Percentiles rank a stretch among this genome's conserved stretches.
Conservation (phyloP, 2,329 filamentous ascomycete species). For the Acephala macrosclerotiorum region DNA sequence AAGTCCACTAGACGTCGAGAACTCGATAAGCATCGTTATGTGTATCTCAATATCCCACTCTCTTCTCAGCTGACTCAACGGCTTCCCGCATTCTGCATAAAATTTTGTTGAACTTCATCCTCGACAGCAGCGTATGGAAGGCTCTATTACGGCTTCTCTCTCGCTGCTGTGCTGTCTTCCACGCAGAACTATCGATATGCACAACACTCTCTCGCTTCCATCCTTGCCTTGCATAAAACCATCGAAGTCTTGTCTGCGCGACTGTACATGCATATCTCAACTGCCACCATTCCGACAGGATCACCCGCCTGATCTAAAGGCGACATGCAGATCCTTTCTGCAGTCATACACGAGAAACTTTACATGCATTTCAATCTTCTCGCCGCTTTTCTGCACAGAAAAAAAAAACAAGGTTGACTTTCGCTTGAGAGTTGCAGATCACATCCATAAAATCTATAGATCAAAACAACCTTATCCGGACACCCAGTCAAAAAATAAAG, state of each 20-base stretch:
- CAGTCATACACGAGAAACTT: too few relatives aligned
- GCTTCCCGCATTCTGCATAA: neutral
- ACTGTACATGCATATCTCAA: neutral
- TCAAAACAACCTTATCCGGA: too few relatives aligned
- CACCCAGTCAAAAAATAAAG: neutral
- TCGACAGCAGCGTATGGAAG: neutral
- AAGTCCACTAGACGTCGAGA: neutral
- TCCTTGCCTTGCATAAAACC: neutral
- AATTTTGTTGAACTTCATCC: neutral
- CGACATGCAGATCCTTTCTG: too few relatives aligned
- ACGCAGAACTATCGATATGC: constrained; percentile 7
- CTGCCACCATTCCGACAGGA: neutral
- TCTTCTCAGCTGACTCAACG: constrained; percentile 10
- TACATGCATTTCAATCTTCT: too few relatives aligned
- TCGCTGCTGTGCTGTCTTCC: neutral
- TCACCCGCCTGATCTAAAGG: neutral
- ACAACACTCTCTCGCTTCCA: neutral
- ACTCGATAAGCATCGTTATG: neutral
- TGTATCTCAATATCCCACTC: neutral
- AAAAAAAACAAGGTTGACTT: neutral
- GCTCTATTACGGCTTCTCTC: neutral
- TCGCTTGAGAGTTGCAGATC: neutral
- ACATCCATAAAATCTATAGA: neutral
- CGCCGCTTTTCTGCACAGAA: constrained; percentile 1
- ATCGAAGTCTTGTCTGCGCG: too few relatives aligned